Base-by-base conservation (phyloP, 495 filamentous ascomycete genomes). In the Hapsidospora chrysogenum region DNA sequence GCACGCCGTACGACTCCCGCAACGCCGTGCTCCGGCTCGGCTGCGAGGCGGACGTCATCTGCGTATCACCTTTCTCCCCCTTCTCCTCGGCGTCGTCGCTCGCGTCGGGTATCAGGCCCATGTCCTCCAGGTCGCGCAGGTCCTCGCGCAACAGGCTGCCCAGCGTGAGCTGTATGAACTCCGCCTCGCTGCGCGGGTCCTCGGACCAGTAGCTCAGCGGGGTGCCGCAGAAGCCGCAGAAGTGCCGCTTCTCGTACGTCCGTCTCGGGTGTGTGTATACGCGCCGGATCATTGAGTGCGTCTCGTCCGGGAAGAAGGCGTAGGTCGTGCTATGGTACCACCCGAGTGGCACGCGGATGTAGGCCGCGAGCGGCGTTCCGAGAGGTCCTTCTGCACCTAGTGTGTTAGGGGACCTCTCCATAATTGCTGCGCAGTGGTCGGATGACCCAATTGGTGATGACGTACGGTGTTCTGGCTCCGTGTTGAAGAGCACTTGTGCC, bases 161-260 rank as follows among this genome's bases (percentile, higher is more conserved):
- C 18, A 94, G 62, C 2, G 82, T 73, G 29, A 92, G 53, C 18
- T 65, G 68, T 49, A 94, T 81, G 42, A 64, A 84, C 9, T 85
- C 71, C 4, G 74, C 74, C 46, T 86, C 80, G 22, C 61, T 66
- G 0, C 41, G 49, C 1, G 79, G 76, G 9, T 68, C 46, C 48
- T 92, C 84, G 33, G 71, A 74, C 85, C 85, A 92, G 41, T 75
- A 78, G 0, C 71, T 74, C 28, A 94, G 58, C 4, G 75, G 76
- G 2, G 82, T 87, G 14, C 85, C 85, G 49, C 85, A 92, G 58
- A 80, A 86, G 0, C 85, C 85, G 53, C 85, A 94, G 55, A 94
- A 94, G 35, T 80, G 71, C 31, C 81, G 76, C 50, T 73, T 70
- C 0, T 70, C 54, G 41, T 68, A 54, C 13, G 65, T 63, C 11